Evolutionary conservation across 164 flowering plant species (phyloP).

Genomic region (Annona squamosa): DNA sequence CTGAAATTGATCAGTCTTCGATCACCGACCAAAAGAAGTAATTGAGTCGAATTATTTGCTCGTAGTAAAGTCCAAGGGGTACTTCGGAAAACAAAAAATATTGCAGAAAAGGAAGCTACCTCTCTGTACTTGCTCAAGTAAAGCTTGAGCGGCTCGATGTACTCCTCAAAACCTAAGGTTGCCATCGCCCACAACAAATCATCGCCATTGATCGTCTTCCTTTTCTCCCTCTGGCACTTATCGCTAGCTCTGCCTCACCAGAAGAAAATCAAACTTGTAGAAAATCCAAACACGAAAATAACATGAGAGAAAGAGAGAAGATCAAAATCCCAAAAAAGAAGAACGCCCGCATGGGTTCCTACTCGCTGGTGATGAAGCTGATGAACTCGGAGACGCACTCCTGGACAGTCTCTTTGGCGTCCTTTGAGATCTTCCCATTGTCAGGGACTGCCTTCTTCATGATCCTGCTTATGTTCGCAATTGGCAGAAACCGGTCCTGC

Average conservation of each 20-base stretch:
- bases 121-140: conserved; percentile 60
- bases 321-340: background rate
- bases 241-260: conserved; percentile 55
- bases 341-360: background rate
- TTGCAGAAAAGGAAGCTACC: conserved; percentile 23
- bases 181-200: conserved; percentile 82
- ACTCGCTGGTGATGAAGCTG: conserved; percentile 45
- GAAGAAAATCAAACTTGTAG: background rate
- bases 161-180: conserved; percentile 68
- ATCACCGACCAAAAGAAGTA: too few relatives aligned
- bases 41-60: too few relatives aligned
- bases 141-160: conserved; percentile 55
- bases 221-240: conserved; percentile 72
- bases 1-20: too few relatives aligned
- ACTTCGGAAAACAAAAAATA: background rate
- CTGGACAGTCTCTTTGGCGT: conserved; percentile 41
- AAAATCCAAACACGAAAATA: background rate
- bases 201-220: conserved; percentile 76
- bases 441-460: conserved; percentile 44
- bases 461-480: conserved; percentile 40
- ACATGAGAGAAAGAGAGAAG: background rate
- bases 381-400: conserved; percentile 42
- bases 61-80: too few relatives aligned
- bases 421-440: conserved; percentile 41
- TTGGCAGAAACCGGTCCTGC: conserved; percentile 38